These are phyloP conservation scores for Corymbia citriodora DNA, from an alignment of 441 rosid genomes.

Conservation along the genomic window DNA sequence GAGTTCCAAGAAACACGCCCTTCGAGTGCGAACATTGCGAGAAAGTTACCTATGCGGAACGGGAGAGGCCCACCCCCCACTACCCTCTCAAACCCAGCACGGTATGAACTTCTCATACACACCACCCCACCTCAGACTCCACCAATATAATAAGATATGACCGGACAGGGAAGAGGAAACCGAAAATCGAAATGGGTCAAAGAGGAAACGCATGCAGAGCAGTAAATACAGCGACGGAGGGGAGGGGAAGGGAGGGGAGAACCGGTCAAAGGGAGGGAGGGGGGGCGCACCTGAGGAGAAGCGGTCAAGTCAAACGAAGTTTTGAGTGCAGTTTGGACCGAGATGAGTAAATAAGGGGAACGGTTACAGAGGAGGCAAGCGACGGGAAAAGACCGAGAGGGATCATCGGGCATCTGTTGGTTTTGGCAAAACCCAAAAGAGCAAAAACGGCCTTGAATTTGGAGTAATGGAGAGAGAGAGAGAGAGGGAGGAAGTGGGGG, in stretches of 20 bases:
- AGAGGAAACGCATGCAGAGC: background rate
- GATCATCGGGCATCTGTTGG: background rate
- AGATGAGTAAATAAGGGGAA: background rate
- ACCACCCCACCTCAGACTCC: background rate
- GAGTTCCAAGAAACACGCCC: background rate
- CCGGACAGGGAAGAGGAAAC: background rate
- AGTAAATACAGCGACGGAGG: background rate
- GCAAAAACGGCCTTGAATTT: conserved; percentile 16
- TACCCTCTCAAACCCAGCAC: background rate
- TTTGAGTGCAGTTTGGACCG: conserved; percentile 14
- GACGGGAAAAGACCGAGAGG: background rate
- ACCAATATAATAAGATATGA: background rate
- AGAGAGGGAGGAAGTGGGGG: background rate
- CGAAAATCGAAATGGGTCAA: background rate
- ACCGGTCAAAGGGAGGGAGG: background rate
- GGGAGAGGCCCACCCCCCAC: background rate
- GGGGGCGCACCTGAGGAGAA: conserved; percentile 19
- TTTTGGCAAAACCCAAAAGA: background rate
- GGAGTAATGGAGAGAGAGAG: conserved; percentile 16
- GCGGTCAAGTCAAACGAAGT: conserved; percentile 24
- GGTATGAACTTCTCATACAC: background rate
- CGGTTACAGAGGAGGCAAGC: background rate
- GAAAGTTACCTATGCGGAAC: background rate
- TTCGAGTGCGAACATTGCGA: background rate
- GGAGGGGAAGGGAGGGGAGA: background rate